These are phyloP conservation scores for Beauveria asiatica DNA, from an alignment of 2,329 filamentous ascomycete genomes.

Conservation along the genomic window DNA sequence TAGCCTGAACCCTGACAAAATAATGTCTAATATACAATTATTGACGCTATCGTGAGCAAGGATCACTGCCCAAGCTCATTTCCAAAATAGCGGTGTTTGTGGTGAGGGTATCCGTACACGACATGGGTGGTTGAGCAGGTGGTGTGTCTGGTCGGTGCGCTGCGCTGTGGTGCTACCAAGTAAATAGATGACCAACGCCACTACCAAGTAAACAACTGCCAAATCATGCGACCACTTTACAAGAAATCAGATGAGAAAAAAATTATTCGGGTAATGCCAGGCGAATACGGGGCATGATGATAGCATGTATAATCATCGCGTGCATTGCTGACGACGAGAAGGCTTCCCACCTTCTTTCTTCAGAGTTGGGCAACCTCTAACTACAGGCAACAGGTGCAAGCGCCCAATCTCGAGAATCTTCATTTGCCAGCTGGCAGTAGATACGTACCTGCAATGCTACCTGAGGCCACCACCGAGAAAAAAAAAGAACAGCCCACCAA, in stretches of 20 bases:
- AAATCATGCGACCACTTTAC: slow-evolving; percentile 9
- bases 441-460: neutral
- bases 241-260: no score
- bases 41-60: neutral
- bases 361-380: no score
- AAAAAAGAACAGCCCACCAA: neutral
- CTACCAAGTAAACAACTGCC: neutral
- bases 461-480: neutral
- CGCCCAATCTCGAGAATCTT: neutral
- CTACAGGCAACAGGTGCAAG: neutral
- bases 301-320: neutral
- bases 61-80: neutral
- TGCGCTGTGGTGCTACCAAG: no score
- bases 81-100: slow-evolving; percentile 8
- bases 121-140: neutral
- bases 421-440: neutral
- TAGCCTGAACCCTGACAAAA: neutral
- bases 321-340: neutral
- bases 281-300: neutral
- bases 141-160: neutral
- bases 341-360: no score
- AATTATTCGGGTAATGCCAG: no score
- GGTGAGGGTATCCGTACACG: neutral
- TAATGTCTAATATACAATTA: no score
- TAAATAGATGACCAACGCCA: neutral